A percentile compares a stretch with the other conserved stretches of the same genome.
Conservation (phyloP, 768 basidiomycete genomes). For the Macrolepiota albuminosa region DNA sequence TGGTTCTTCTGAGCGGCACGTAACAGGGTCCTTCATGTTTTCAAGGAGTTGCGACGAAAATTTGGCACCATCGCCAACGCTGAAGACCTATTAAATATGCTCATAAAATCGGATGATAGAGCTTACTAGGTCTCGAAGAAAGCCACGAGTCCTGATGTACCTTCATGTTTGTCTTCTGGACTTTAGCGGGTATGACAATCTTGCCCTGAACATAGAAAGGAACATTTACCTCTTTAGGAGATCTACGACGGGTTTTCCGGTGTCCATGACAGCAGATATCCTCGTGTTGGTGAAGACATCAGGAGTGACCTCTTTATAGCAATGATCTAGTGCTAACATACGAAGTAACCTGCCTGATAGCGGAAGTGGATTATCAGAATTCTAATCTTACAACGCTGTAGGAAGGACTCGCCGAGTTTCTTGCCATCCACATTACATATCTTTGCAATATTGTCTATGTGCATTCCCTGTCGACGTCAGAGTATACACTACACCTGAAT, state of each 20-base stretch:
- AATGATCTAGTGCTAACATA: slow-evolving; percentile 27
- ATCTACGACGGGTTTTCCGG: slow-evolving; percentile 23
- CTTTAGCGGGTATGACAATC: slow-evolving; percentile 7
- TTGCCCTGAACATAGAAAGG: neutral
- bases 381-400: neutral
- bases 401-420: slow-evolving; percentile 26
- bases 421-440: slow-evolving; percentile 24
- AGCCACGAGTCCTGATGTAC: slow-evolving; percentile 23
- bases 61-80: slow-evolving; percentile 20
- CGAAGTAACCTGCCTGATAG: slow-evolving; percentile 21
- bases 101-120: neutral
- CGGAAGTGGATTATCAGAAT: neutral
- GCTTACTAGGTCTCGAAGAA: slow-evolving; percentile 20
- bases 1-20: slow-evolving; percentile 16
- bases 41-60: slow-evolving; percentile 23
- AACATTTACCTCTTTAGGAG: slow-evolving; percentile 15
- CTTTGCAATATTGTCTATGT: slow-evolving; percentile 23
- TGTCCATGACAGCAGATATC: slow-evolving; percentile 27
- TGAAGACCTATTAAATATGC: slow-evolving; percentile 1
- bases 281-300: slow-evolving; percentile 33
- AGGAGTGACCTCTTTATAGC: slow-evolving; percentile 30
- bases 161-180: slow-evolving; percentile 23
- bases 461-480: slow-evolving; percentile 11
- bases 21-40: slow-evolving; percentile 17
- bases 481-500: neutral